Percentiles rank a stretch among this genome's conserved stretches.
These are phyloP conservation scores for Pseudomonodictys pantanalensis DNA, from an alignment of 495 filamentous ascomycete genomes.

Conservation along the genomic window DNA sequence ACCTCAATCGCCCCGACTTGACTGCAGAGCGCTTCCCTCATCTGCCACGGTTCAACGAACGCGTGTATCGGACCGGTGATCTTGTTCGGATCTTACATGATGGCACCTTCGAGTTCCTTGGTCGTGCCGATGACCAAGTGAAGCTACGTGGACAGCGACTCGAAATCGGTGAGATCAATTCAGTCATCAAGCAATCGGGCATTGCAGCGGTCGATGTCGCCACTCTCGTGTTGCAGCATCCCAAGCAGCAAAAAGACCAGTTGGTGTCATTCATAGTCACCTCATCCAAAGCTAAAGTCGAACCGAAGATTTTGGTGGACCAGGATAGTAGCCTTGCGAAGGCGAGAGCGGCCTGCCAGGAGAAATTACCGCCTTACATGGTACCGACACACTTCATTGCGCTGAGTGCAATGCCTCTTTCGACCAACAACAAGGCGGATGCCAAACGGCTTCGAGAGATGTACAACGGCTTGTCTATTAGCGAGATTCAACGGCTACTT, in stretches of 20 bases:
- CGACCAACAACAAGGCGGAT: conserved; percentile 73
- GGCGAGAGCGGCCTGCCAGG: conserved; percentile 54
- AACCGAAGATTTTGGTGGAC: conserved; percentile 23
- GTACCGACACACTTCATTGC: conserved; percentile 70
- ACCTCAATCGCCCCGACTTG: conserved; percentile 71
- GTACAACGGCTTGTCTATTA: conserved; percentile 54
- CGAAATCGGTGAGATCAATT: conserved; percentile 75
- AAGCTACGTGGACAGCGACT: conserved; percentile 77
- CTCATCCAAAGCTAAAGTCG: background rate
- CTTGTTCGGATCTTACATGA: conserved; percentile 70
- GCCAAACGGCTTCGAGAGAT: conserved; percentile 57
- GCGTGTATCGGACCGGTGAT: conserved; percentile 77
- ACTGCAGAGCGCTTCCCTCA: conserved; percentile 62
- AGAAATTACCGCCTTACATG: conserved; percentile 69
- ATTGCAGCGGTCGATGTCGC: conserved; percentile 54
- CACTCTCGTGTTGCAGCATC: conserved; percentile 63
- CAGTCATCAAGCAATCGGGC: conserved; percentile 54
- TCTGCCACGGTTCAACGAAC: conserved; percentile 48
- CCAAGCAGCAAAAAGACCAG: conserved; percentile 61
- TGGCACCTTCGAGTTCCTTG: conserved; percentile 68
- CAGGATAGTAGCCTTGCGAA: conserved; percentile 24
- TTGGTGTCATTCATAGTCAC: conserved; percentile 66
- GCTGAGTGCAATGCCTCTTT: conserved; percentile 62
- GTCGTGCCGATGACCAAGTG: conserved; percentile 74
- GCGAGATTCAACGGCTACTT: conserved; percentile 56